Percentiles rank a stretch among this genome's conserved stretches.
Conservation (phyloP, 208 protist genomes). For the Angomonas ambiguus region DNA sequence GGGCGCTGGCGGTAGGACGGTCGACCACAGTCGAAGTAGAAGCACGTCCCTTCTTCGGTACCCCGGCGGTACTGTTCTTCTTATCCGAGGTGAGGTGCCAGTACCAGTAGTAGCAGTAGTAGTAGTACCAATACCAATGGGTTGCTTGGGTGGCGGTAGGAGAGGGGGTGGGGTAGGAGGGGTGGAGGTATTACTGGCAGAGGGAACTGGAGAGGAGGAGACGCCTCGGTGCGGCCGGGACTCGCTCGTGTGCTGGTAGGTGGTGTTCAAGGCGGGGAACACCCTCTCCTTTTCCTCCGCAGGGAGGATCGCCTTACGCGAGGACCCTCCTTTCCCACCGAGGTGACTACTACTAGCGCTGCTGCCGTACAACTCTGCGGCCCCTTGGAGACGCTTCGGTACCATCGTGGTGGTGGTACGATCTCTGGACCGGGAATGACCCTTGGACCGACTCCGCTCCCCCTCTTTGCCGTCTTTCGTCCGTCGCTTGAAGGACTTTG, state of each 20-base stretch:
- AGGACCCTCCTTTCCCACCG: neutral
- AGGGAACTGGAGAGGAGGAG: neutral
- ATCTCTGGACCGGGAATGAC: neutral
- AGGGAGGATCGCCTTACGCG: neutral
- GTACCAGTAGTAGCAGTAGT: neutral
- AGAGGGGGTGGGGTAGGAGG: neutral
- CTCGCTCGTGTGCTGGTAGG: neutral
- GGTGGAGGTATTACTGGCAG: neutral
- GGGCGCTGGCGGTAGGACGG: no score
- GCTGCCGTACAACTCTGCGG: neutral
- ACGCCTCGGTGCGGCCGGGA: neutral
- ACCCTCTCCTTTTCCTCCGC: neutral
- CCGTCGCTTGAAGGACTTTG: constrained; percentile 34
- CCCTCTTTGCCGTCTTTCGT: neutral
- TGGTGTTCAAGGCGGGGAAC: neutral
- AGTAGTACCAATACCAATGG: neutral
- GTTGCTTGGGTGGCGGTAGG: neutral
- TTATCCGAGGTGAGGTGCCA: neutral
- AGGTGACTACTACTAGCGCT: neutral
- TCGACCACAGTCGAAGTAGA: no score
- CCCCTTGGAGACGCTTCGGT: neutral
- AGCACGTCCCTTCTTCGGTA: neutral
- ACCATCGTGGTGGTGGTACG: neutral
- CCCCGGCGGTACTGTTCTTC: neutral
- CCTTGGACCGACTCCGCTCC: neutral